A percentile compares a stretch with the other conserved stretches of the same genome.
Evolutionary conservation across 73 alveolate species (phyloP).

Genomic region (Paramecium biaurelia): DNA sequence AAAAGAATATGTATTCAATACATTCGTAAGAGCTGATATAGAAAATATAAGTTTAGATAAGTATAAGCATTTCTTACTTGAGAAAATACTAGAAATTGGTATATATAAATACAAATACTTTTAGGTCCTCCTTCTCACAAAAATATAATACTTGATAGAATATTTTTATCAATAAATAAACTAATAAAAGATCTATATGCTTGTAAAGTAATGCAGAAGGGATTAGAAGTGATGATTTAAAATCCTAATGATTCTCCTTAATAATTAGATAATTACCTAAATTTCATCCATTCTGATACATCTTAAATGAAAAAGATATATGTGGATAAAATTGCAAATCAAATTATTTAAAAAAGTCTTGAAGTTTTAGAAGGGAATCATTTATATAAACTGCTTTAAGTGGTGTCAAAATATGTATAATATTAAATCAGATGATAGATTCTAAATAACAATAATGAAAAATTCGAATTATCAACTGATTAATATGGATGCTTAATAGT

Average conservation of each 20-base stretch:
- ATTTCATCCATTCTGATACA: not conserved
- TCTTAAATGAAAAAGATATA: not conserved
- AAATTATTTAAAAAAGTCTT: constrained; percentile 45
- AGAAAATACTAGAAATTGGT: constrained; percentile 44
- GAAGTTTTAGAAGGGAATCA: constrained; percentile 55
- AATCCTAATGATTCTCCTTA: not conserved
- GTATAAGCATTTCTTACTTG: constrained; percentile 52
- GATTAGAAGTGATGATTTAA: constrained; percentile 33
- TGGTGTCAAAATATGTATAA: constrained; percentile 14
- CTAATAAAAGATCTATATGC: constrained; percentile 44
- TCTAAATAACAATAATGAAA: not conserved
- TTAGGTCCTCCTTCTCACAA: constrained; percentile 49
- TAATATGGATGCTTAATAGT: constrained; percentile 60
- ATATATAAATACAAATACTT: not conserved
- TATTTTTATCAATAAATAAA: not conserved
- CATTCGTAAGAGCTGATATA: not conserved
- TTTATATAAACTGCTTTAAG: not conserved
- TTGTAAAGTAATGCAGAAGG: constrained; percentile 47
- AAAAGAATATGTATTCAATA: constrained; percentile 25
- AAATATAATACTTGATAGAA: constrained; percentile 33
- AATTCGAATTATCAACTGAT: constrained; percentile 54
- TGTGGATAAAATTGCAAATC: constrained; percentile 50
- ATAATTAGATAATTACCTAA: constrained; percentile 24
- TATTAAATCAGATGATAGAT: not conserved
- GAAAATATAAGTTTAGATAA: constrained; percentile 57